Evolutionary conservation across 2,329 filamentous ascomycete species (phyloP).

Genomic region (Penicillium sp.): DNA sequence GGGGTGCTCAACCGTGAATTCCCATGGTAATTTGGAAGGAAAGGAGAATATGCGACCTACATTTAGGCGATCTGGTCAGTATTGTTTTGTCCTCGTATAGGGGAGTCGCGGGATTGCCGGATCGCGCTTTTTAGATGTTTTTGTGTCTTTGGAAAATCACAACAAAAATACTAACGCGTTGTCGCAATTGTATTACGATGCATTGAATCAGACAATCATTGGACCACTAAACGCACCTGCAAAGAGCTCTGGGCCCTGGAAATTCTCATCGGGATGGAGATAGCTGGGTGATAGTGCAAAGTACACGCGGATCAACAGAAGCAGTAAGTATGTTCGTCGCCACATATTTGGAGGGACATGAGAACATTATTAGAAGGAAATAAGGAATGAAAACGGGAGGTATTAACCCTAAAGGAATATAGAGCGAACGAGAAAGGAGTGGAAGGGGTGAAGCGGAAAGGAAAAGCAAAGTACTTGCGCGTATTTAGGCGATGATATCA

Average conservation of each 20-base stretch:
- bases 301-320: slow-evolving; percentile 85
- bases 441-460: slow-evolving; percentile 6
- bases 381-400: slow-evolving; percentile 6
- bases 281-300: slow-evolving; percentile 94
- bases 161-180: background rate
- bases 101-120: slow-evolving; percentile 4
- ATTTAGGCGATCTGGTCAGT: slow-evolving; percentile 7
- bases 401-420: background rate
- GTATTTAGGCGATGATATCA: slow-evolving; percentile 28
- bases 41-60: slow-evolving; percentile 92
- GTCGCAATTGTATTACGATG: background rate
- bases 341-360: slow-evolving; percentile 62
- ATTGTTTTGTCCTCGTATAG: slow-evolving; percentile 3
- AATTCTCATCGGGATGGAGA: slow-evolving; percentile 97
- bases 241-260: slow-evolving; percentile 95
- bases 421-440: background rate
- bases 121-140: background rate
- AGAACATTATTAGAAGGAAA: slow-evolving; percentile 19
- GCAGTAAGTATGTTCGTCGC: slow-evolving; percentile 81
- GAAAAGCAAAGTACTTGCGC: slow-evolving; percentile 15
- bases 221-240: slow-evolving; percentile 66
- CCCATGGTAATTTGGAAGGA: slow-evolving; percentile 87
- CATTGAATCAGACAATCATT: background rate
- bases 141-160: background rate
- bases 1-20: slow-evolving; percentile 83